phyloP scores from a whole-genome alignment of 2,329 filamentous ascomycete species.

The Balansia obtecta region DNA sequence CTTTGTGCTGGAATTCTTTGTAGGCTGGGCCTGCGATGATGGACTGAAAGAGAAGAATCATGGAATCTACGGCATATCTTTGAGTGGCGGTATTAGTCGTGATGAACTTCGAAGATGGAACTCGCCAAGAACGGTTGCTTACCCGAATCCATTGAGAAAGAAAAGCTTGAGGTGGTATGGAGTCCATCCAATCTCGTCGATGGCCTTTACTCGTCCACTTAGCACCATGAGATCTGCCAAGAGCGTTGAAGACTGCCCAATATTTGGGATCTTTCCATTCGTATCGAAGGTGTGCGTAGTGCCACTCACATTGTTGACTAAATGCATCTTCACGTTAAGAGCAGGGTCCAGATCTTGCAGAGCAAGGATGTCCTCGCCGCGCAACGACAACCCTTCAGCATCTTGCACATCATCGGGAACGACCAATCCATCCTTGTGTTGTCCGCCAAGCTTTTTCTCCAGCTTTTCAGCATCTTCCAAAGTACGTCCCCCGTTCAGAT shows the following conservation, averaged over 20 bases:
- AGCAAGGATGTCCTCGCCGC: slow-evolving; percentile 38
- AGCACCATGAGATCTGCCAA: not conserved
- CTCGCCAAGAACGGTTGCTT: slow-evolving; percentile 5
- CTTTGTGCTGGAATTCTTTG: slow-evolving; percentile 43
- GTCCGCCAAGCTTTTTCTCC: slow-evolving; percentile 7
- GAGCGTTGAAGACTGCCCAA: not conserved
- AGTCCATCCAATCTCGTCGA: slow-evolving; percentile 50
- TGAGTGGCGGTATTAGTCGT: slow-evolving; percentile 2
- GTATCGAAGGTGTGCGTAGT: not conserved
- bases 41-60: slow-evolving; percentile 43
- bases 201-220: slow-evolving; percentile 21
- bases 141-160: slow-evolving; percentile 48
- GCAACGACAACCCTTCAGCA: slow-evolving; percentile 12
- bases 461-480: slow-evolving; percentile 6
- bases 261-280: not conserved
- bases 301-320: slow-evolving; percentile 50
- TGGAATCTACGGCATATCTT: slow-evolving; percentile 34
- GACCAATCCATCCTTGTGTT: not conserved
- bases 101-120: not conserved
- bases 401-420: slow-evolving; percentile 6
- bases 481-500: not conserved
- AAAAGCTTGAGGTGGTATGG: slow-evolving; percentile 47
- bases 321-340: slow-evolving; percentile 53
- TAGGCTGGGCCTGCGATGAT: slow-evolving; percentile 47
- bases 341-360: slow-evolving; percentile 47